phyloP scores from a whole-genome alignment of 305 asterid genomes.

The Solanum aculeatissimum region DNA sequence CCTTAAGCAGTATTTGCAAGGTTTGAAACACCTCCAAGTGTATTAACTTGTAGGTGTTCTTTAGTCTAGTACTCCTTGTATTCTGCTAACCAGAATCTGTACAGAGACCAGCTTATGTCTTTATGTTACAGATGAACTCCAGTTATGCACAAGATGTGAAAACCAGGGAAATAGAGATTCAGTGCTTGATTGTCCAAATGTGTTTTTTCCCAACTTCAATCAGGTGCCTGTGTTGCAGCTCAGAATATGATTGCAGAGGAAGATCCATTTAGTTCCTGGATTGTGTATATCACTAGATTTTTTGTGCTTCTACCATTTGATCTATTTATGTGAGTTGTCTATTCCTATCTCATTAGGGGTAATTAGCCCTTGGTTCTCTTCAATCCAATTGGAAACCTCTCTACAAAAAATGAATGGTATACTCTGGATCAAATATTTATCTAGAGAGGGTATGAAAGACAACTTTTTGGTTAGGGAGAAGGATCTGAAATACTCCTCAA shows the following conservation, averaged over 20 bases:
- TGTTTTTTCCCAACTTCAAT: neutral
- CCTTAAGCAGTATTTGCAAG: neutral
- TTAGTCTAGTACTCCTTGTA: slow-evolving; percentile 11
- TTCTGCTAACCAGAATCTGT: slow-evolving; percentile 38
- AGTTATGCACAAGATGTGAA: neutral
- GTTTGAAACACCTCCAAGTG: neutral
- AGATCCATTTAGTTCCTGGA: neutral
- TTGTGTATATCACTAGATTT: neutral
- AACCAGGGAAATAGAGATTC: neutral
- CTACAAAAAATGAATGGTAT: no score
- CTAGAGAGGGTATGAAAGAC: neutral
- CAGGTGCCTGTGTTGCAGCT: neutral
- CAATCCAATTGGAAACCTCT: neutral
- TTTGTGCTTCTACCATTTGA: neutral
- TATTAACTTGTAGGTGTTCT: slow-evolving; percentile 20
- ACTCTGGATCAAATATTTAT: neutral
- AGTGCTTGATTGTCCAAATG: neutral
- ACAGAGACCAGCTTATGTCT: slow-evolving; percentile 7
- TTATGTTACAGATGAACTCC: neutral
- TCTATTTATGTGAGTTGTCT: neutral
- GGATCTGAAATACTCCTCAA: no score
- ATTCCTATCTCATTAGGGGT: neutral
- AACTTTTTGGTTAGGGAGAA: neutral
- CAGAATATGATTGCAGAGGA: neutral
- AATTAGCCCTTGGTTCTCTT: neutral